Evolutionary conservation across 257 asterid genomes (phyloP), one percentile per base, ranked within the genome.

Genomic region (Lithospermum erythrorhizon): DNA sequence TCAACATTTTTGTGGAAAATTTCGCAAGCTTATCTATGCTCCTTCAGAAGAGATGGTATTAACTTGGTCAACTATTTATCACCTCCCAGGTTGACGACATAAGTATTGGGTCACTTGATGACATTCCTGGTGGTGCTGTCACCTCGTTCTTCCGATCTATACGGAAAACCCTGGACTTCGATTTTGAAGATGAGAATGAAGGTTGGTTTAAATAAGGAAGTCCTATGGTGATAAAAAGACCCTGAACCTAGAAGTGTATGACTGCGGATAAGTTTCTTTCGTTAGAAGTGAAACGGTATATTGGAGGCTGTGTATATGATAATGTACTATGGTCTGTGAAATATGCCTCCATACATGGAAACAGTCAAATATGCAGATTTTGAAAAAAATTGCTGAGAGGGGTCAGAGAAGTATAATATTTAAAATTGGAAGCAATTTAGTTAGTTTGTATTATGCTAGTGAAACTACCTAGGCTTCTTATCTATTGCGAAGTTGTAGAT

Each of bases 121-220:
- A 91, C 75, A 76, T 91, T 75, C 98, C 98, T 64, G 80, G 78
- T 66, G 95, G 96, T 18, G 76, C 95, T 0, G 83, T 91, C 71
- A 71, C 82, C n/a, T 52, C 74, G 29, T 88, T 91, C 75, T 78
- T 88, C 81, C 82, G 90, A 76, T 91, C 98, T 64, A 48, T 91
- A 30, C 69, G 82, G 55, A 82, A 83, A 76, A 84, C 95, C 25
- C 61, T 91, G 82, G 98, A 91, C 75, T 91, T 91, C 29, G 98
- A 91, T 81, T 91, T 79, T 70, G 87, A 61, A 24, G 95, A 91
- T 74, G 95, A 91, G 72, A 88, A 88, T 78, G 98, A 91, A 88
- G 98, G 98, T 91, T 65, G 55, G 77, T 71, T 62, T 1, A 27
- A 45, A 17, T 22, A 55, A 21, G 54, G 3, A 11, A 19, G 18